phyloP scores from a whole-genome alignment of 1,284 basidiomycete genomes.

The Puccinia hordei region DNA sequence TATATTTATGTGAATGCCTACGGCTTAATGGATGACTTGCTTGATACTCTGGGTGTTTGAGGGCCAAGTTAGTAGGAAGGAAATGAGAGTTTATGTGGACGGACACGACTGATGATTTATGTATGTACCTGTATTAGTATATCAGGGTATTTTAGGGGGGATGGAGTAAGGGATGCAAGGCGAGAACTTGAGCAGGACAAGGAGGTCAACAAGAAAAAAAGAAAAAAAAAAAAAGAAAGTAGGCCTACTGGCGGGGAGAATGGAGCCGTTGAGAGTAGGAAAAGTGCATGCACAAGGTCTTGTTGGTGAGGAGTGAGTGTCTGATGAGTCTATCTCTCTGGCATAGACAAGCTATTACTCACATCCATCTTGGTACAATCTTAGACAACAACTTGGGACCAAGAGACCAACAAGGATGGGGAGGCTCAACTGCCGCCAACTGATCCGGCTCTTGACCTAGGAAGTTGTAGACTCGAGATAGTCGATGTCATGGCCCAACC shows the following conservation, averaged over 20 bases:
- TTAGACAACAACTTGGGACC: background rate
- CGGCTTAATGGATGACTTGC: background rate
- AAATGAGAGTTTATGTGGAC: no score
- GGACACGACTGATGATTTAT: no score
- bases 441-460: no score
- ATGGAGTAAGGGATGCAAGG: background rate
- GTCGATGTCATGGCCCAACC: no score
- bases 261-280: background rate
- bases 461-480: no score
- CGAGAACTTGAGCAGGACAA: background rate
- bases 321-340: background rate
- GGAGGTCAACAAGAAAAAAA: background rate
- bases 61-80: no score
- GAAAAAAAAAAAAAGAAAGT: no score
- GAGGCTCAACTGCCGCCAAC: no score
- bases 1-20: no score
- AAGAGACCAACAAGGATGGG: background rate
- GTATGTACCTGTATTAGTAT: no score
- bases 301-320: slow-evolving; percentile 12
- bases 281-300: background rate
- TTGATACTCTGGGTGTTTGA: background rate
- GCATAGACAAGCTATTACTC: background rate
- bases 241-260: background rate
- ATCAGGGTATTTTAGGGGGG: no score
- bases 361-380: no score